Evolutionary conservation across 805 yeast species (phyloP).

Genomic region (Schwanniomyces yamadae): DNA sequence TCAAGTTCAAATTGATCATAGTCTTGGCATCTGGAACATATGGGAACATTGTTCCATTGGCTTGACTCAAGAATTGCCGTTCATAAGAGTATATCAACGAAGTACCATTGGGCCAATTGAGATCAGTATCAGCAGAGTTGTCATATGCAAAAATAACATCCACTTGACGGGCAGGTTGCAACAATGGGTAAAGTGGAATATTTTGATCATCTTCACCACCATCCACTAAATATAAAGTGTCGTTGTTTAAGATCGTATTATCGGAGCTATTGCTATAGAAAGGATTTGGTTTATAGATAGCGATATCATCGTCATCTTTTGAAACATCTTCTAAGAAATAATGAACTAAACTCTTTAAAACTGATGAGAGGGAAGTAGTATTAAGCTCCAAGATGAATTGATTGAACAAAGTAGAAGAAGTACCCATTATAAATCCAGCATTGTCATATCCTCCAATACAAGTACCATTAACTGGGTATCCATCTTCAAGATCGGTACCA

Average conservation of each 20-base stretch:
- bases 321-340: conserved; percentile 34
- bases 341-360: conserved; percentile 20
- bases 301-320: conserved; percentile 60
- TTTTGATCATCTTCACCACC: conserved; percentile 45
- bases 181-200: conserved; percentile 37
- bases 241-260: conserved; percentile 17
- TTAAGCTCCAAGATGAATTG: conserved; percentile 59
- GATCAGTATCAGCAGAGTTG: conserved; percentile 33
- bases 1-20: conserved; percentile 58
- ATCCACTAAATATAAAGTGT: conserved; percentile 32
- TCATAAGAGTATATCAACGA: conserved; percentile 32
- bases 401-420: conserved; percentile 80
- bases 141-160: conserved; percentile 41
- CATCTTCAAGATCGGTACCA: conserved; percentile 65
- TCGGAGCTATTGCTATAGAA: conserved; percentile 40
- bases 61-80: conserved; percentile 40
- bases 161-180: conserved; percentile 30
- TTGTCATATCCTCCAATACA: conserved; percentile 78
- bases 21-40: conserved; percentile 71
- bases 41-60: conserved; percentile 68
- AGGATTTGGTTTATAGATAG: conserved; percentile 74
- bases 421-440: conserved; percentile 77
- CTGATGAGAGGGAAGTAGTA: conserved; percentile 26
- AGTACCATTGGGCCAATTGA: conserved; percentile 39
- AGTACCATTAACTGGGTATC: conserved; percentile 44